These are phyloP conservation scores for Podaxis mareebaensis DNA, from an alignment of 768 basidiomycete genomes.

Conservation along the genomic window DNA sequence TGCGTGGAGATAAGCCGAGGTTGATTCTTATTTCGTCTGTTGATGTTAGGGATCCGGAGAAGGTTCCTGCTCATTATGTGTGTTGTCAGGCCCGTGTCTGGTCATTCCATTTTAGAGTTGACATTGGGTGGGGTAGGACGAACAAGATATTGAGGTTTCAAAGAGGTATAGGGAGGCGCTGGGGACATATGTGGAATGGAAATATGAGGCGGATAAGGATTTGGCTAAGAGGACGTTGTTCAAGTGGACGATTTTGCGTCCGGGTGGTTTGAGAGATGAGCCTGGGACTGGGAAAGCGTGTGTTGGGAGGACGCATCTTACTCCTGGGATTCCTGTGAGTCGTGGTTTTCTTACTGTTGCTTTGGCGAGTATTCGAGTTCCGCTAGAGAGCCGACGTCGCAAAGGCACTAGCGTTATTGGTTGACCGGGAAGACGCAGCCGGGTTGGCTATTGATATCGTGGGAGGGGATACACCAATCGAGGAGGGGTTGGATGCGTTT, in stretches of 20 bases:
- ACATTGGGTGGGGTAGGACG: slow-evolving; percentile 30
- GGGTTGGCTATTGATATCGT: slow-evolving; percentile 59
- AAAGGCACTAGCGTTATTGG: slow-evolving; percentile 39
- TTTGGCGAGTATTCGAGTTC: background rate
- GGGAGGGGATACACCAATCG: slow-evolving; percentile 47
- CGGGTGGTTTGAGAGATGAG: slow-evolving; percentile 48
- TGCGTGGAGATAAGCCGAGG: slow-evolving; percentile 45
- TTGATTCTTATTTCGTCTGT: slow-evolving; percentile 59
- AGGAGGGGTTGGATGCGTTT: slow-evolving; percentile 45
- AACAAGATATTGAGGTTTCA: slow-evolving; percentile 43
- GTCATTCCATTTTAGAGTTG: background rate
- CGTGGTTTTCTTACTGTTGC: background rate
- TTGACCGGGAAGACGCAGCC: slow-evolving; percentile 52
- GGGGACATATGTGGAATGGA: slow-evolving; percentile 43
- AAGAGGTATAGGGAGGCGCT: slow-evolving; percentile 42
- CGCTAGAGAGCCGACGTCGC: slow-evolving; percentile 62
- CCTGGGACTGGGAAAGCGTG: slow-evolving; percentile 48
- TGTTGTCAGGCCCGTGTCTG: slow-evolving; percentile 25
- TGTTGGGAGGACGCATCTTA: slow-evolving; percentile 55
- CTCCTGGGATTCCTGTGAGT: slow-evolving; percentile 45
- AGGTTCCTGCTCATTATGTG: slow-evolving; percentile 54
- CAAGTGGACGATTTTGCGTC: slow-evolving; percentile 66
- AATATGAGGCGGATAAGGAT: slow-evolving; percentile 49
- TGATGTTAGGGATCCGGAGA: slow-evolving; percentile 51
- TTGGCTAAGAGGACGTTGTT: slow-evolving; percentile 49